Conservation (phyloP, 2,329 filamentous ascomycete species). For the Emmonsia crescens region DNA sequence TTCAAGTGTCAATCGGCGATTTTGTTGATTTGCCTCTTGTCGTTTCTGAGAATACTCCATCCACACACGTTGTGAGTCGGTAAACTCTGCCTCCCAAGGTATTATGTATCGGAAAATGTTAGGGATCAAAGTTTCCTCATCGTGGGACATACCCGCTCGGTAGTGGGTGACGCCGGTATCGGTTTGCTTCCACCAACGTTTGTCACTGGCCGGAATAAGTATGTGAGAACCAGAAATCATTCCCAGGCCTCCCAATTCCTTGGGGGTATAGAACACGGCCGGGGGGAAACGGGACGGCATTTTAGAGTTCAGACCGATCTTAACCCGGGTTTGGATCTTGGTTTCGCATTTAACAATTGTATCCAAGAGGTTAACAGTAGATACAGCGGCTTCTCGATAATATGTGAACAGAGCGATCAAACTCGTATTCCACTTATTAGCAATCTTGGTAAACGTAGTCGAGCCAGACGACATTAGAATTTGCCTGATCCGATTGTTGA, state of each 20-base stretch:
- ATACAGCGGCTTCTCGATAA: slow-evolving; percentile 94
- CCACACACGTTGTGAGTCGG: slow-evolving; percentile 97
- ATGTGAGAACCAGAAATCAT: slow-evolving; percentile 99
- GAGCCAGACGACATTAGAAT: slow-evolving; percentile 99
- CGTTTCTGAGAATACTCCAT: slow-evolving; percentile 98
- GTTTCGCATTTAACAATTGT: slow-evolving; percentile 99
- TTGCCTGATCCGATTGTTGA: slow-evolving; percentile 97
- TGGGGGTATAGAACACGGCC: slow-evolving; percentile 96
- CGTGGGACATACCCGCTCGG: slow-evolving; percentile 93
- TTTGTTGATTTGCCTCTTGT: slow-evolving; percentile 92
- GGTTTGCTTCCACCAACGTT: slow-evolving; percentile 96
- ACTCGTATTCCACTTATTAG: slow-evolving; percentile 99
- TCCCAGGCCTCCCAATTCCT: slow-evolving; percentile 89
- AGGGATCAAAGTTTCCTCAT: slow-evolving; percentile 93
- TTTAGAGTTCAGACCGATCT: slow-evolving; percentile 97
- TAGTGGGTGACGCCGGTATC: slow-evolving; percentile 96
- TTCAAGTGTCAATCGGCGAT: slow-evolving; percentile 84
- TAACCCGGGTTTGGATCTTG: slow-evolving; percentile 97
- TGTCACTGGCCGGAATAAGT: slow-evolving; percentile 91
- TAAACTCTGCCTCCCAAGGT: slow-evolving; percentile 97
- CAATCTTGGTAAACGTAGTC: slow-evolving; percentile 98
- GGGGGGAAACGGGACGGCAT: slow-evolving; percentile 98
- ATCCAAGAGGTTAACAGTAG: slow-evolving; percentile 84
- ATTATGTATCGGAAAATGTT: slow-evolving; percentile 99
- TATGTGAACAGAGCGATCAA: slow-evolving; percentile 96